These are phyloP conservation scores for Dryas integrifolia DNA, from an alignment of 331 rosid species.

Conservation along the genomic window DNA sequence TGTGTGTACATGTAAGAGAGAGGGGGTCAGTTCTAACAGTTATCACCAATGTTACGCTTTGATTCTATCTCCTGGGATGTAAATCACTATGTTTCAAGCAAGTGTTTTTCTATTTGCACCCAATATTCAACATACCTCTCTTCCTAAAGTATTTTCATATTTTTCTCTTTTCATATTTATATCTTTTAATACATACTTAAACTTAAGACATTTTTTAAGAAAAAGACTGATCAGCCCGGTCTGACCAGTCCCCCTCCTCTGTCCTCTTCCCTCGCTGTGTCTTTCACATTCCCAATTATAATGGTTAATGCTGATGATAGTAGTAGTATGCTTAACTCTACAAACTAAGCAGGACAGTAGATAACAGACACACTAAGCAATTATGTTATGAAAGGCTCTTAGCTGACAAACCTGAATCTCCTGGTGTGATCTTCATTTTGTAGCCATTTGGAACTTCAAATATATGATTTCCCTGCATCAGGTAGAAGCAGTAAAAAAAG, in stretches of 20 bases:
- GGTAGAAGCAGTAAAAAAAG: slow-evolving; percentile 23
- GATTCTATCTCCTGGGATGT: background rate
- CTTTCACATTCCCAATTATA: no score
- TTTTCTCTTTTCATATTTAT: background rate
- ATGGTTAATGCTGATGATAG: background rate
- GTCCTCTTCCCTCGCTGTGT: no score
- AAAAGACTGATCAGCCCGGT: no score
- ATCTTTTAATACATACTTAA: background rate
- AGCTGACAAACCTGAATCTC: slow-evolving; percentile 53
- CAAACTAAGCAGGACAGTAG: background rate
- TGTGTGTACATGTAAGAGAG: background rate
- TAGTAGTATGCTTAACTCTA: background rate
- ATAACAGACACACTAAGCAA: background rate
- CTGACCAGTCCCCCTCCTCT: no score
- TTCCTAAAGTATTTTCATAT: background rate
- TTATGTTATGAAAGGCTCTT: slow-evolving; percentile 12
- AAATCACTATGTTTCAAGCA: background rate
- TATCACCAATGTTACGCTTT: background rate
- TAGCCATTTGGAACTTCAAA: slow-evolving; percentile 90
- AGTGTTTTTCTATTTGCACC: background rate
- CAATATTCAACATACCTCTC: background rate
- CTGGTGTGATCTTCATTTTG: slow-evolving; percentile 61
- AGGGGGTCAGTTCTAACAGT: slow-evolving; percentile 1
- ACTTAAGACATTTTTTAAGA: background rate
- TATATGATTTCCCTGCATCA: slow-evolving; percentile 74